Percentiles rank a stretch among this genome's conserved stretches.
Conservation (phyloP, 768 basidiomycete species). For the Asterophora lycoperdoides region DNA sequence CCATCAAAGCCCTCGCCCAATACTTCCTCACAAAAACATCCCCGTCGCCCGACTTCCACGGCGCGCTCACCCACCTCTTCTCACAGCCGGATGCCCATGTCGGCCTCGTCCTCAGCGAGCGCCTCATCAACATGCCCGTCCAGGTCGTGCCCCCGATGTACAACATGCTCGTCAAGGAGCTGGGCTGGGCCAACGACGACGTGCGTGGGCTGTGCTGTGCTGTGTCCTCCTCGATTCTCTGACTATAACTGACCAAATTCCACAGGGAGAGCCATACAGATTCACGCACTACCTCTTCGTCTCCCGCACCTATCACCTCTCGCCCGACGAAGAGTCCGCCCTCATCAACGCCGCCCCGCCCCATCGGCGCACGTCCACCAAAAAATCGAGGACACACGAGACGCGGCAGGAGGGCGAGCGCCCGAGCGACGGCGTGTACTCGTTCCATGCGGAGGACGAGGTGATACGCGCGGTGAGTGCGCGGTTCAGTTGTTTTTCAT, state of each 20-base stretch:
- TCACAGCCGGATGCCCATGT: slow-evolving; percentile 52
- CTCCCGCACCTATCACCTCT: slow-evolving; percentile 74
- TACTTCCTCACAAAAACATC: slow-evolving; percentile 64
- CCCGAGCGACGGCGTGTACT: slow-evolving; percentile 48
- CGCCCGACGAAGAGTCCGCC: slow-evolving; percentile 61
- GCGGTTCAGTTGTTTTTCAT: too few relatives aligned
- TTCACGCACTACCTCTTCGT: slow-evolving; percentile 76
- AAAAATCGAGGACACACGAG: slow-evolving; percentile 27
- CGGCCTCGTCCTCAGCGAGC: slow-evolving; percentile 82
- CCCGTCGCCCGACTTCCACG: slow-evolving; percentile 40
- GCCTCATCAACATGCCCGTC: slow-evolving; percentile 93
- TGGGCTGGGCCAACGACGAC: slow-evolving; percentile 65
- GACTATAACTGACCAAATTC: too few relatives aligned
- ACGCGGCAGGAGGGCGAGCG: slow-evolving; percentile 10
- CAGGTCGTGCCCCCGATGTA: slow-evolving; percentile 93
- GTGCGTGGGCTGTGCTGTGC: slow-evolving; percentile 49
- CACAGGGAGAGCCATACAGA: slow-evolving; percentile 53
- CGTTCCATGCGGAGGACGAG: slow-evolving; percentile 85
- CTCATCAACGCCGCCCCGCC: slow-evolving; percentile 39
- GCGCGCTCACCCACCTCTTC: slow-evolving; percentile 51
- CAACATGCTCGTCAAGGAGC: slow-evolving; percentile 78
- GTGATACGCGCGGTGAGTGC: slow-evolving; percentile 53
- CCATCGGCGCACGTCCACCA: slow-evolving; percentile 31
- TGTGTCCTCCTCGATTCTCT: too few relatives aligned
- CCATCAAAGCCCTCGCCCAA: slow-evolving; percentile 62